A percentile compares a stretch with the other conserved stretches of the same genome.
These are phyloP conservation scores for Misopates orontium DNA, from an alignment of 257 asterid genomes.

Conservation along the genomic window DNA sequence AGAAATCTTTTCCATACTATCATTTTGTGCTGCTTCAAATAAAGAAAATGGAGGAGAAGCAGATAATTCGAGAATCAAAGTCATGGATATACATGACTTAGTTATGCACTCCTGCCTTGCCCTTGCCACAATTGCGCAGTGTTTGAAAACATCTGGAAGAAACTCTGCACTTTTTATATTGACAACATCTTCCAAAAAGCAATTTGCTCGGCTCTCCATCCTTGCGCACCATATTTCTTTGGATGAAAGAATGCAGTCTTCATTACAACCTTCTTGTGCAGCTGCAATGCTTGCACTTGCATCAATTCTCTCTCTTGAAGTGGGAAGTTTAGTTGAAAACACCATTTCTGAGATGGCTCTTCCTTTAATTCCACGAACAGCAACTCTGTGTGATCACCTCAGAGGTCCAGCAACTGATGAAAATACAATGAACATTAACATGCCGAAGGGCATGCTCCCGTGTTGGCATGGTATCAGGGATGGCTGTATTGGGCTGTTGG, in stretches of 20 bases:
- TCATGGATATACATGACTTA: constrained; percentile 55
- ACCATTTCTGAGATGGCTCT: constrained; percentile 81
- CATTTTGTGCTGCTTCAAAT: constrained; percentile 64
- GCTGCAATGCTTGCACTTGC: constrained; percentile 96
- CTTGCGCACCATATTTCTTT: constrained; percentile 84
- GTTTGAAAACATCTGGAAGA: constrained; percentile 82
- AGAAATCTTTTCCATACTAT: constrained; percentile 75
- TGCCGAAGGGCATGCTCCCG: constrained; percentile 65
- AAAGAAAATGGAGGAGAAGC: constrained; percentile 69
- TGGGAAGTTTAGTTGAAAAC: constrained; percentile 60
- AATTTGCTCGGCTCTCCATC: constrained; percentile 71
- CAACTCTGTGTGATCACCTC: constrained; percentile 84
- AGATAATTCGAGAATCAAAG: constrained; percentile 51
- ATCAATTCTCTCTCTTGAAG: constrained; percentile 83
- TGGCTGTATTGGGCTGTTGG: constrained; percentile 88
- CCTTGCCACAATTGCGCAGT: constrained; percentile 73
- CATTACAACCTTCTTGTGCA: constrained; percentile 77
- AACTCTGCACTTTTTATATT: constrained; percentile 80
- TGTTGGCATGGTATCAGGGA: constrained; percentile 85
- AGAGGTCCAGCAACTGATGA: constrained; percentile 61
- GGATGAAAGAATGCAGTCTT: constrained; percentile 69
- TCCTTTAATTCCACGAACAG: constrained; percentile 93
- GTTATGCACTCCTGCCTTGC: constrained; percentile 80
- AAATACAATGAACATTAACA: constrained; percentile 37
- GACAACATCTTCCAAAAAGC: constrained; percentile 89